Percentiles rank a stretch among this genome's conserved stretches.
These are phyloP conservation scores for Mycena rebaudengoi DNA, from an alignment of 768 basidiomycete species.

Conservation along the genomic window DNA sequence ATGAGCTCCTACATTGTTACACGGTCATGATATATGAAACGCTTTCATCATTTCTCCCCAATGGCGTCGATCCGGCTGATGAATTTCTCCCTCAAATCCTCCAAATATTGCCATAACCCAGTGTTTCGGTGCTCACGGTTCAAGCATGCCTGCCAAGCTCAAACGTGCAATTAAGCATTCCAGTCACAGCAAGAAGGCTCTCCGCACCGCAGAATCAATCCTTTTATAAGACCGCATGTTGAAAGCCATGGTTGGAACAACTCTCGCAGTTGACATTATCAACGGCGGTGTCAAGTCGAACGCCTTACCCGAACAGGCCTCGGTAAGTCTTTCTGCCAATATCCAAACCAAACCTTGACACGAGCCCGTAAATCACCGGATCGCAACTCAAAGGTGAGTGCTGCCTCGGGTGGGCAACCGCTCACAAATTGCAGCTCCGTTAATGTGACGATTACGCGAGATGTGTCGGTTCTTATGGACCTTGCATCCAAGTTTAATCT, in stretches of 20 bases:
- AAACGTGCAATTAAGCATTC: constrained; percentile 42
- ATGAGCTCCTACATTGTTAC: too few species aligned
- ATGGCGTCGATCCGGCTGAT: too few species aligned
- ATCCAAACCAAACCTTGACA: not conserved
- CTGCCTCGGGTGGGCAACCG: not conserved
- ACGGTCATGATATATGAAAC: too few species aligned
- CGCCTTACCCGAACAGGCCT: constrained; percentile 62
- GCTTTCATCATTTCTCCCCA: too few species aligned
- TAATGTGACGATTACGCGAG: constrained; percentile 35
- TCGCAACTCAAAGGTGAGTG: constrained; percentile 49
- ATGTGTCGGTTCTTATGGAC: constrained; percentile 36
- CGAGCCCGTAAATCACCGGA: constrained; percentile 55
- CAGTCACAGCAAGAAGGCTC: constrained; percentile 41
- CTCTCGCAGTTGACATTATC: constrained; percentile 63
- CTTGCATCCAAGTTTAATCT: constrained; percentile 47
- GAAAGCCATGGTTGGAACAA: constrained; percentile 51
- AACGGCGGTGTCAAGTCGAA: constrained; percentile 54
- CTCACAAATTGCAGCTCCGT: constrained; percentile 43
- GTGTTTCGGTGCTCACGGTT: constrained; percentile 60
- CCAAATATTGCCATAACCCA: constrained; percentile 41
- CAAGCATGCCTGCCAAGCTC: constrained; percentile 46
- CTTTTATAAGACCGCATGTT: constrained; percentile 31
- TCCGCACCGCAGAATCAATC: constrained; percentile 50
- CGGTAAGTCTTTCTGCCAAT: not conserved
- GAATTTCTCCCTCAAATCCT: too few species aligned